phyloP scores from a whole-genome alignment of 2,329 filamentous ascomycete species.

The Paracoccidioides brasiliensis region DNA sequence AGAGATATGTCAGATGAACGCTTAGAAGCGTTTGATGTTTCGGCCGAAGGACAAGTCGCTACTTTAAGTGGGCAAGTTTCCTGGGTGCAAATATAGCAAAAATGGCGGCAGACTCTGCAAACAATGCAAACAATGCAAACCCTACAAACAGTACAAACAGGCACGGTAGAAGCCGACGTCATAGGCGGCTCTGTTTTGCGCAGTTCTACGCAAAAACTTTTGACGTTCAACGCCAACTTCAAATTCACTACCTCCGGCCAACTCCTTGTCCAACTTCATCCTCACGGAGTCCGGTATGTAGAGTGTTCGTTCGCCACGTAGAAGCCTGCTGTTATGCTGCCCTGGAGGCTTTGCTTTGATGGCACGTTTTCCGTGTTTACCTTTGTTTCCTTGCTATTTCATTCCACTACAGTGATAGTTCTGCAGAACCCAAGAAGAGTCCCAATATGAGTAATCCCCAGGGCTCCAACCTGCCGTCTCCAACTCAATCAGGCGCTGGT shows the following conservation, averaged over 20 bases:
- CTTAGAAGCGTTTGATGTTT: too few species aligned
- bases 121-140: constrained; percentile 19
- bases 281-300: neutral
- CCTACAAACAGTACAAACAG: constrained; percentile 11
- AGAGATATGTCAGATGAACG: constrained; percentile 5
- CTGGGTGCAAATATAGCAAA: neutral
- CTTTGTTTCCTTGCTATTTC: neutral
- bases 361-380: neutral
- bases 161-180: constrained; percentile 17
- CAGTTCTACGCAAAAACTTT: neutral
- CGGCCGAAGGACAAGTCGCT: neutral
- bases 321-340: neutral
- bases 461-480: constrained; percentile 7
- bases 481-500: constrained; percentile 5
- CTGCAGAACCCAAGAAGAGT: neutral
- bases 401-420: neutral
- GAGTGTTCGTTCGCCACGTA: neutral
- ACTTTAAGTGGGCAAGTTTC: neutral
- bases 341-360: neutral
- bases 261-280: neutral
- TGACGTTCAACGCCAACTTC: too few species aligned
- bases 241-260: too few species aligned
- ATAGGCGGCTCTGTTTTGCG: constrained; percentile 8
- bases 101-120: constrained; percentile 12
- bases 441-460: constrained; percentile 2